Evolutionary conservation across 768 basidiomycete genomes (phyloP).

Genomic region (Suillus hirtellus): DNA sequence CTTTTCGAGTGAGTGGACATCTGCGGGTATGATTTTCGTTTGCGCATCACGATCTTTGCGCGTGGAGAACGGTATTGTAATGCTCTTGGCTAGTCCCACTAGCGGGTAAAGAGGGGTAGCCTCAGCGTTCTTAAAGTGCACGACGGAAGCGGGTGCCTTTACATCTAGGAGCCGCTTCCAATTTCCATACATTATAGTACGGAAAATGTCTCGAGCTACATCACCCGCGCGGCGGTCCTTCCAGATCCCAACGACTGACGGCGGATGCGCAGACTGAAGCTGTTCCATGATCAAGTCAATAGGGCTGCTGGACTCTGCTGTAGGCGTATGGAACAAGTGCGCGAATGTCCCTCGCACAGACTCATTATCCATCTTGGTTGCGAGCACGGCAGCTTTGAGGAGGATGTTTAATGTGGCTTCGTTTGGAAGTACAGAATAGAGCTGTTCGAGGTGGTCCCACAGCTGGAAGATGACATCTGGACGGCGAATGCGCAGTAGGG

Average conservation of each 20-base stretch:
- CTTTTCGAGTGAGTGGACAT: conserved; percentile 7
- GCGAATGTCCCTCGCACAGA: conserved; percentile 51
- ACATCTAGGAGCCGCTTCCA: conserved; percentile 44
- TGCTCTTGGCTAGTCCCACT: conserved; percentile 30
- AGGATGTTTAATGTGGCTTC: conserved; percentile 57
- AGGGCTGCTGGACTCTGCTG: conserved; percentile 19
- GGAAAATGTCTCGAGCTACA: conserved; percentile 53
- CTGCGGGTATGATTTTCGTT: background rate
- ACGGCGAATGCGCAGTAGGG: conserved; percentile 51
- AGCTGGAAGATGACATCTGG: conserved; percentile 65
- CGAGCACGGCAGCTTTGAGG: conserved; percentile 58
- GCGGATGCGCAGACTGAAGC: conserved; percentile 28
- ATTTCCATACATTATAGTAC: conserved; percentile 56
- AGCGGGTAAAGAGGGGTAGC: conserved; percentile 28
- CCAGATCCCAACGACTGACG: conserved; percentile 45
- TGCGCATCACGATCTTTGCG: conserved; percentile 2
- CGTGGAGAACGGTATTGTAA: conserved; percentile 16
- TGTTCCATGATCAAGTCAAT: conserved; percentile 29
- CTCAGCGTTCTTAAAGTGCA: conserved; percentile 26
- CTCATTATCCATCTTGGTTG: conserved; percentile 51
- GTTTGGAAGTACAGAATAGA: conserved; percentile 62
- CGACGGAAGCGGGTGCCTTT: conserved; percentile 38
- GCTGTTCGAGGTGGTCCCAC: conserved; percentile 62
- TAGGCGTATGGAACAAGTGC: conserved; percentile 33
- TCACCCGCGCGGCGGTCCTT: conserved; percentile 44